A percentile compares a stretch with the other conserved stretches of the same genome.
These are phyloP conservation scores for Amanita pallidorosea DNA, from an alignment of 768 basidiomycete genomes.

Conservation along the genomic window DNA sequence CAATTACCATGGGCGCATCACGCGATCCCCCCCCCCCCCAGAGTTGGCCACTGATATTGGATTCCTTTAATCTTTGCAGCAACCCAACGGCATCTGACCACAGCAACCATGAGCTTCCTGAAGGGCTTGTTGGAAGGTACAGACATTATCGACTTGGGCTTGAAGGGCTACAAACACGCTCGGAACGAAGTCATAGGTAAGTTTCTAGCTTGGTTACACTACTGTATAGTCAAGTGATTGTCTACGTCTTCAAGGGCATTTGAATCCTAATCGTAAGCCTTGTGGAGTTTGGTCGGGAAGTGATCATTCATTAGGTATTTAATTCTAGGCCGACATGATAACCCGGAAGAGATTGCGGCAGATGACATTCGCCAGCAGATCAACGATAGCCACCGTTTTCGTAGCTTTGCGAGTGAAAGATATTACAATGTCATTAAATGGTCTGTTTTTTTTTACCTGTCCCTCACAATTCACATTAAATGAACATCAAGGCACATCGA, in stretches of 20 bases:
- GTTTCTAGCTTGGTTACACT: not conserved
- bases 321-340: constrained; percentile 63
- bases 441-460: constrained; percentile 21
- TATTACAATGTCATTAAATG: constrained; percentile 73
- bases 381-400: constrained; percentile 69
- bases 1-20: not conserved
- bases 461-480: constrained; percentile 10
- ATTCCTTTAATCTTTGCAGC: too few relatives aligned
- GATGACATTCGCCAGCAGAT: constrained; percentile 72
- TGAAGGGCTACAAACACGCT: not conserved
- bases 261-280: constrained; percentile 38
- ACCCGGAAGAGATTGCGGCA: constrained; percentile 55
- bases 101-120: not conserved
- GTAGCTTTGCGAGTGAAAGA: constrained; percentile 72
- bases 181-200: constrained; percentile 26
- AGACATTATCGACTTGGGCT: not conserved
- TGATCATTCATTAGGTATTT: not conserved
- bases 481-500: constrained; percentile 61
- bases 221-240: not conserved
- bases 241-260: constrained; percentile 15
- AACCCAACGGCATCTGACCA: not conserved
- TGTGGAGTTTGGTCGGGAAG: not conserved
- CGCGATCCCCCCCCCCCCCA: too few relatives aligned
- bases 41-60: too few relatives aligned
- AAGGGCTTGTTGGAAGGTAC: not conserved